A percentile compares a stretch with the other conserved stretches of the same genome.
Conservation (phyloP, 2,329 filamentous ascomycete species). For the Epichloe hybrida region DNA sequence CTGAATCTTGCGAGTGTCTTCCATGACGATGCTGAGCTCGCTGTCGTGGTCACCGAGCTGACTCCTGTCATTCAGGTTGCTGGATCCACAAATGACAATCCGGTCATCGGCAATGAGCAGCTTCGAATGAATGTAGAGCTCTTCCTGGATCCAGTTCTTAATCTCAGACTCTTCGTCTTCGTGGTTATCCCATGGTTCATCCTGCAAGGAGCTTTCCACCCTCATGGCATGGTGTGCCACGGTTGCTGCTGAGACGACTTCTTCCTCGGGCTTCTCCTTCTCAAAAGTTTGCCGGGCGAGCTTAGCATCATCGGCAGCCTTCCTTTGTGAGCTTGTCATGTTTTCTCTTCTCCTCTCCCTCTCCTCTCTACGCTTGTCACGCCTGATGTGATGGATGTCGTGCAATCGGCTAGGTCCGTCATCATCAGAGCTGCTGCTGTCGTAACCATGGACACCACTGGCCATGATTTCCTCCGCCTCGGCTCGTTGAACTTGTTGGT, state of each 20-base stretch:
- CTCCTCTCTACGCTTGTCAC: conserved; percentile 22
- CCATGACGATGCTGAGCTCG: conserved; percentile 80
- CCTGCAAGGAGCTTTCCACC: conserved; percentile 39
- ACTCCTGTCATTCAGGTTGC: conserved; percentile 84
- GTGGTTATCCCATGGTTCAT: conserved; percentile 62
- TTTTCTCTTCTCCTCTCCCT: not conserved
- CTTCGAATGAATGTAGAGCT: conserved; percentile 91
- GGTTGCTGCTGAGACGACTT: conserved; percentile 24
- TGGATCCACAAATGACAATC: conserved; percentile 71
- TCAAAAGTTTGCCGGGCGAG: conserved; percentile 42
- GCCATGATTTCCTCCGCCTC: conserved; percentile 83
- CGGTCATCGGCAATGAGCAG: conserved; percentile 80
- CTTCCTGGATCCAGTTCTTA: conserved; percentile 84
- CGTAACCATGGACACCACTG: conserved; percentile 50
- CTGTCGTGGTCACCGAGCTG: conserved; percentile 84
- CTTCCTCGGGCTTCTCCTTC: conserved; percentile 26
- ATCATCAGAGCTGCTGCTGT: conserved; percentile 24
- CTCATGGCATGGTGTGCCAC: conserved; percentile 77
- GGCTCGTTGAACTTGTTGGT: conserved; percentile 75
- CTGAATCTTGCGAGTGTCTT: conserved; percentile 59
- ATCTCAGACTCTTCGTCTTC: conserved; percentile 59
- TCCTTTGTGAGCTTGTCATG: conserved; percentile 14
- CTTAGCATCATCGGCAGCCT: conserved; percentile 23
- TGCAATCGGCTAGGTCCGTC: conserved; percentile 1
- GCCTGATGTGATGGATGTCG: conserved; percentile 1